Conservation (phyloP, 371 early-diverging fungal genomes). For the Parasitella parasitica region DNA sequence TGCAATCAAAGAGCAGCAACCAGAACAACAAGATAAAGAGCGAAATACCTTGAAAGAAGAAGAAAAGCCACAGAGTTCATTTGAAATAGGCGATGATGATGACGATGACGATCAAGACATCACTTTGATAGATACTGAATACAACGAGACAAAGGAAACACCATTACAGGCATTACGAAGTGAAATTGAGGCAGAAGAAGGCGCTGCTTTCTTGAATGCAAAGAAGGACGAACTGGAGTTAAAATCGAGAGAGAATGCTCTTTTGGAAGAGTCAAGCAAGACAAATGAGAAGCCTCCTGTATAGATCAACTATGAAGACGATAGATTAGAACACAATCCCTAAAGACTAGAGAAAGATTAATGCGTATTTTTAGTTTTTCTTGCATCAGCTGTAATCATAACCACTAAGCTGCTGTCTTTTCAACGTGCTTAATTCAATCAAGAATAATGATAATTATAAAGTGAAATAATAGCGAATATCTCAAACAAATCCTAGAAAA, state of each 20-base stretch:
- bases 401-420: no score
- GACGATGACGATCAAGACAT: slow-evolving; percentile 39
- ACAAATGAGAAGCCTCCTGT: no score
- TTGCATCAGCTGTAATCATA: no score
- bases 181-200: slow-evolving; percentile 47
- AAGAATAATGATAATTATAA: no score
- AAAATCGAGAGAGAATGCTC: neutral
- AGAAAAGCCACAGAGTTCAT: slow-evolving; percentile 27
- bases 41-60: neutral
- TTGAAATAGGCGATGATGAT: slow-evolving; percentile 58
- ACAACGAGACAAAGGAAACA: neutral
- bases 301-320: no score
- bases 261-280: no score
- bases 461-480: no score
- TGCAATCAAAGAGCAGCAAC: neutral
- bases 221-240: slow-evolving; percentile 4
- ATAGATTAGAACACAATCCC: no score
- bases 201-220: slow-evolving; percentile 35
- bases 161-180: slow-evolving; percentile 37
- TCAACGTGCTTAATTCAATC: no score
- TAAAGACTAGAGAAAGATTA: no score
- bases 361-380: no score
- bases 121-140: neutral
- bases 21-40: neutral
- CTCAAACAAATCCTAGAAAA: no score